These are phyloP conservation scores for Cladochytrium replicatum DNA, from an alignment of 192 early-diverging fungal genomes.

Conservation along the genomic window DNA sequence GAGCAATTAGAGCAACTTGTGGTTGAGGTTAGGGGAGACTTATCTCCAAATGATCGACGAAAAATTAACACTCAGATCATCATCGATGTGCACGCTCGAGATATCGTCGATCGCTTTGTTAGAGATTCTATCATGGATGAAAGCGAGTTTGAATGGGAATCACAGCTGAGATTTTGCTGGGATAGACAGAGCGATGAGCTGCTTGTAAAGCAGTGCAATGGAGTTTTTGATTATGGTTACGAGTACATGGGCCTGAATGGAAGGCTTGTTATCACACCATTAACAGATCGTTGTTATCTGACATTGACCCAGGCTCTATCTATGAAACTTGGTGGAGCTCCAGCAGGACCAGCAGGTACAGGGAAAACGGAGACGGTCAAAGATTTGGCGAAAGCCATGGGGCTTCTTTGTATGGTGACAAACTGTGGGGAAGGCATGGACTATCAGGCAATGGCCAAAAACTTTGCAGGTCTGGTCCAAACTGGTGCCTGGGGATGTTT, in stretches of 20 bases:
- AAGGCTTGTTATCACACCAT: slow-evolving; percentile 46
- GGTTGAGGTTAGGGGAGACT: slow-evolving; percentile 39
- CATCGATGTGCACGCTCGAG: slow-evolving; percentile 52
- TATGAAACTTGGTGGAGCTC: slow-evolving; percentile 52
- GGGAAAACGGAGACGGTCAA: slow-evolving; percentile 58
- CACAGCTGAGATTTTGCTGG: slow-evolving; percentile 55
- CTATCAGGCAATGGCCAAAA: slow-evolving; percentile 54
- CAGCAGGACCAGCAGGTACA: slow-evolving; percentile 49
- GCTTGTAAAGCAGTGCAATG: slow-evolving; percentile 41
- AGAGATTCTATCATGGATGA: slow-evolving; percentile 45
- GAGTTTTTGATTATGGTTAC: slow-evolving; percentile 53
- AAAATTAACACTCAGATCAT: slow-evolving; percentile 52
- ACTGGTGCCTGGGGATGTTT: slow-evolving; percentile 56
- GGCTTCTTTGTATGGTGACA: slow-evolving; percentile 48
- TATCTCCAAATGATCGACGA: slow-evolving; percentile 39
- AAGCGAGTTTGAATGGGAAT: slow-evolving; percentile 53
- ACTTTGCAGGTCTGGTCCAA: slow-evolving; percentile 52
- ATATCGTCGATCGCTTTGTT: slow-evolving; percentile 52
- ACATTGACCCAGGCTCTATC: slow-evolving; percentile 48
- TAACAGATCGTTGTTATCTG: slow-evolving; percentile 52
- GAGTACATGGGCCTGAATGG: slow-evolving; percentile 53
- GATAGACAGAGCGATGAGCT: slow-evolving; percentile 38
- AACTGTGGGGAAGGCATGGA: slow-evolving; percentile 57
- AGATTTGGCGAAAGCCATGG: slow-evolving; percentile 50
- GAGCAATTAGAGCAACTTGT: slow-evolving; percentile 48